These are phyloP conservation scores for Trichoderma arundinaceum DNA, from an alignment of 2,329 filamentous ascomycete species.

Conservation along the genomic window DNA sequence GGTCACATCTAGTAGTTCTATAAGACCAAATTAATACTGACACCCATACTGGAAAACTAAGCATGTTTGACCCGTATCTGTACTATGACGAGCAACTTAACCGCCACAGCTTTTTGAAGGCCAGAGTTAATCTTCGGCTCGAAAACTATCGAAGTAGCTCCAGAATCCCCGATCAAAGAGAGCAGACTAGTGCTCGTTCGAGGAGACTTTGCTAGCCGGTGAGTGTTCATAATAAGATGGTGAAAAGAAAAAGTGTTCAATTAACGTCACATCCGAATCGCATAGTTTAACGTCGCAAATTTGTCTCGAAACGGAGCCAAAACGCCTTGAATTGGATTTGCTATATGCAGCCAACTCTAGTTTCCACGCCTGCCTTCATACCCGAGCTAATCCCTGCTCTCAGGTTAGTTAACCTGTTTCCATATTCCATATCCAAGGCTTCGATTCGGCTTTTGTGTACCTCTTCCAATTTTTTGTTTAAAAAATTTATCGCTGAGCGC, in stretches of 20 bases:
- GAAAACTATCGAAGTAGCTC: conserved; percentile 62
- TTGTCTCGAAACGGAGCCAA: conserved; percentile 52
- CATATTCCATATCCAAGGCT: not conserved
- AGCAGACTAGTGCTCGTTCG: conserved; percentile 47
- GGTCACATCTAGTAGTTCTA: not conserved
- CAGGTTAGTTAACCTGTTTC: conserved; percentile 25
- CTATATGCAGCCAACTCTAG: conserved; percentile 53
- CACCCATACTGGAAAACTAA: conserved; percentile 22
- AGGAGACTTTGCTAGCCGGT: conserved; percentile 64
- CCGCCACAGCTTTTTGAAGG: conserved; percentile 66
- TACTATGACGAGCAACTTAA: conserved; percentile 62
- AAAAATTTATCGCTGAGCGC: conserved; percentile 65
- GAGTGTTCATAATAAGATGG: conserved; percentile 11
- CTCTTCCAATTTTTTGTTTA: conserved; percentile 26
- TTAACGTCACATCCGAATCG: conserved; percentile 40
- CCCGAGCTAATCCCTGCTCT: conserved; percentile 44
- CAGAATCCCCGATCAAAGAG: conserved; percentile 59
- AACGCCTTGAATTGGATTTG: conserved; percentile 55
- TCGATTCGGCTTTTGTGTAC: conserved; percentile 29
- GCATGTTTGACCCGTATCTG: conserved; percentile 70
- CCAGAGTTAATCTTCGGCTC: conserved; percentile 62
- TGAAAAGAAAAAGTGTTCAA: conserved; percentile 36
- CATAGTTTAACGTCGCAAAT: conserved; percentile 37
- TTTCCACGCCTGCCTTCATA: conserved; percentile 49
- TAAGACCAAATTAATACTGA: conserved; percentile 17